A percentile compares a stretch with the other conserved stretches of the same genome.
Conservation (phyloP, 2,329 filamentous ascomycete species). For the Macroventuria anomochaeta region DNA sequence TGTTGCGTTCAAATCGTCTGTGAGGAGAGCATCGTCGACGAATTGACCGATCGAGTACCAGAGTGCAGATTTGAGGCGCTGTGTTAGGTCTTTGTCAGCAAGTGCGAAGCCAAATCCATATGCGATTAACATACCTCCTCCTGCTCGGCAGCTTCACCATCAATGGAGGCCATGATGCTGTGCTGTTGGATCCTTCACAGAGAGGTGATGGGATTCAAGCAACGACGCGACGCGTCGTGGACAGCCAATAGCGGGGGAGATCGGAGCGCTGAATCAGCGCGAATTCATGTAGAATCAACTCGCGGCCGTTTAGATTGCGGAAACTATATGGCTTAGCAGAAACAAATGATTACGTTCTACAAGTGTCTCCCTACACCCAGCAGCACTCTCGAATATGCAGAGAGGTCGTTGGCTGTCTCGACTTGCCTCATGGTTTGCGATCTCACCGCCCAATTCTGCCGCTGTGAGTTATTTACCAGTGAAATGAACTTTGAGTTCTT, state of each 20-base stretch:
- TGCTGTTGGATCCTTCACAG: background rate
- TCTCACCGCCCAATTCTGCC: constrained; percentile 3
- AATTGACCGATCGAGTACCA: constrained; percentile 61
- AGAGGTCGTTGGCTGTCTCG: too few species aligned
- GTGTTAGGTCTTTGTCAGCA: constrained; percentile 1
- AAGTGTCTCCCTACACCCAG: too few species aligned
- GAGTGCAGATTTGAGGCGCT: constrained; percentile 58
- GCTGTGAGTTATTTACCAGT: constrained; percentile 4
- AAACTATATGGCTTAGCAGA: too few species aligned
- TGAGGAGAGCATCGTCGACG: constrained; percentile 81
- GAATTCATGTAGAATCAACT: too few species aligned
- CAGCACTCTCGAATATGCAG: too few species aligned
- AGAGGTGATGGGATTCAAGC: background rate
- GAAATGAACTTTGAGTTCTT: background rate
- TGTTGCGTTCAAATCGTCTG: constrained; percentile 80
- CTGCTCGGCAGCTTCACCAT: constrained; percentile 32
- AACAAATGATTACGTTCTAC: too few species aligned
- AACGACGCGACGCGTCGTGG: constrained; percentile 29
- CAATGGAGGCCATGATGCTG: constrained; percentile 33
- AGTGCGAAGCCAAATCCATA: background rate
- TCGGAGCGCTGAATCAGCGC: constrained; percentile 5
- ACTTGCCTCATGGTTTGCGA: background rate
- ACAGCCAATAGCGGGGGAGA: constrained; percentile 25
- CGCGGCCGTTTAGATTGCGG: too few species aligned
- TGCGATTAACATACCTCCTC: constrained; percentile 37